A percentile compares a stretch with the other conserved stretches of the same genome.
These are phyloP conservation scores for Coniferiporia weirii DNA, from an alignment of 1,284 basidiomycete species.

Conservation along the genomic window DNA sequence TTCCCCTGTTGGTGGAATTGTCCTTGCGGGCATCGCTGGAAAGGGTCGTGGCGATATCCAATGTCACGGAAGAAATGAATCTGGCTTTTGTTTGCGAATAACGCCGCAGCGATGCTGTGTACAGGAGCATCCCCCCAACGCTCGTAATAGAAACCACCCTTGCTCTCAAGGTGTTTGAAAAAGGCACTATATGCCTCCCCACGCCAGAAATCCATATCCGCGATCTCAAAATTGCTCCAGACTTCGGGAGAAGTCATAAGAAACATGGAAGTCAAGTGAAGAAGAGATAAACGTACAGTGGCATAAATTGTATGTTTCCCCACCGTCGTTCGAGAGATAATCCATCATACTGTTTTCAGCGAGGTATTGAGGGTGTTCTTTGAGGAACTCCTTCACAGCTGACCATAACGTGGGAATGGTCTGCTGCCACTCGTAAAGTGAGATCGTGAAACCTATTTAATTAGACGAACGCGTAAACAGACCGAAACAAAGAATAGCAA, in stretches of 20 bases:
- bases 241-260: slow-evolving; percentile 32
- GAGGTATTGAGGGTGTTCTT: slow-evolving; percentile 61
- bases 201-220: slow-evolving; percentile 77
- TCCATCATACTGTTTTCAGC: slow-evolving; percentile 66
- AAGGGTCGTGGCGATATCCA: slow-evolving; percentile 54
- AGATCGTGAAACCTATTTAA: slow-evolving; percentile 54
- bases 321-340: slow-evolving; percentile 72
- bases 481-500: neutral
- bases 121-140: slow-evolving; percentile 88
- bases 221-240: slow-evolving; percentile 87
- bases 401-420: slow-evolving; percentile 80
- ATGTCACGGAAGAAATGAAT: slow-evolving; percentile 72
- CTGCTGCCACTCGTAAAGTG: slow-evolving; percentile 70
- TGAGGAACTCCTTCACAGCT: slow-evolving; percentile 67
- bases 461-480: slow-evolving; percentile 29
- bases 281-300: slow-evolving; percentile 53
- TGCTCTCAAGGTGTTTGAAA: slow-evolving; percentile 72
- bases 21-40: slow-evolving; percentile 57
- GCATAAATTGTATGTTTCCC: slow-evolving; percentile 72
- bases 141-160: slow-evolving; percentile 86
- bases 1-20: slow-evolving; percentile 40
- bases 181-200: slow-evolving; percentile 71
- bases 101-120: slow-evolving; percentile 73
- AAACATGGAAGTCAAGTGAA: neutral
- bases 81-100: slow-evolving; percentile 67